Conservation (phyloP, 1,284 basidiomycete species). For the Leccinum cinnamomeum region DNA sequence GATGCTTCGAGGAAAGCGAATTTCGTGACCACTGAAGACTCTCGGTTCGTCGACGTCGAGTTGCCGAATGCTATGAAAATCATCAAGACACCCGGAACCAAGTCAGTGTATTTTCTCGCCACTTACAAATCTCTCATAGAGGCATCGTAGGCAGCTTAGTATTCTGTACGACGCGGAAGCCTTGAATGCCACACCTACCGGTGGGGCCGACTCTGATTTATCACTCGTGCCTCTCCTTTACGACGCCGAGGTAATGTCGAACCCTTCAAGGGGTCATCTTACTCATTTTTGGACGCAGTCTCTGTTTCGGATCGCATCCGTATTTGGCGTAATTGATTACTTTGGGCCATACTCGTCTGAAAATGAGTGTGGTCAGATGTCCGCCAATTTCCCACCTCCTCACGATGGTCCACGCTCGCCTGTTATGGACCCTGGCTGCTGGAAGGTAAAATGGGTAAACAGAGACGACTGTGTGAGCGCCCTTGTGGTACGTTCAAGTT, state of each 20-base stretch:
- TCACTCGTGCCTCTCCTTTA: slow-evolving; percentile 57
- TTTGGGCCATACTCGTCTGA: slow-evolving; percentile 31
- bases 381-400: slow-evolving; percentile 41
- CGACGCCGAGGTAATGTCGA: slow-evolving; percentile 51
- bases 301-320: slow-evolving; percentile 45
- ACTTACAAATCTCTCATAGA: background rate
- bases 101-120: slow-evolving; percentile 17
- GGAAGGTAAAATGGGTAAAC: slow-evolving; percentile 76
- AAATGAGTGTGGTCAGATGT: slow-evolving; percentile 21
- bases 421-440: slow-evolving; percentile 59
- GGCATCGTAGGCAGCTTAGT: slow-evolving; percentile 45
- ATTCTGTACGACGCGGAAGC: slow-evolving; percentile 60
- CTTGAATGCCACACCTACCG: slow-evolving; percentile 33
- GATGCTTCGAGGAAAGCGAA: slow-evolving; percentile 16
- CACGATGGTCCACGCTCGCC: slow-evolving; percentile 55
- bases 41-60: slow-evolving; percentile 38
- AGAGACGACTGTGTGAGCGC: slow-evolving; percentile 72
- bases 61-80: slow-evolving; percentile 58
- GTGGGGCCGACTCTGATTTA: slow-evolving; percentile 37
- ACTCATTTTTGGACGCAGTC: slow-evolving; percentile 34
- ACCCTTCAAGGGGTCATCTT: background rate
- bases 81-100: slow-evolving; percentile 30
- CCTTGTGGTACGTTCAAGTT: slow-evolving; percentile 51
- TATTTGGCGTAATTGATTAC: slow-evolving; percentile 59
- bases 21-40: slow-evolving; percentile 18